Evolutionary conservation across 2,329 filamentous ascomycete genomes (phyloP).

Genomic region (Macrophomina pseudophaseolina): DNA sequence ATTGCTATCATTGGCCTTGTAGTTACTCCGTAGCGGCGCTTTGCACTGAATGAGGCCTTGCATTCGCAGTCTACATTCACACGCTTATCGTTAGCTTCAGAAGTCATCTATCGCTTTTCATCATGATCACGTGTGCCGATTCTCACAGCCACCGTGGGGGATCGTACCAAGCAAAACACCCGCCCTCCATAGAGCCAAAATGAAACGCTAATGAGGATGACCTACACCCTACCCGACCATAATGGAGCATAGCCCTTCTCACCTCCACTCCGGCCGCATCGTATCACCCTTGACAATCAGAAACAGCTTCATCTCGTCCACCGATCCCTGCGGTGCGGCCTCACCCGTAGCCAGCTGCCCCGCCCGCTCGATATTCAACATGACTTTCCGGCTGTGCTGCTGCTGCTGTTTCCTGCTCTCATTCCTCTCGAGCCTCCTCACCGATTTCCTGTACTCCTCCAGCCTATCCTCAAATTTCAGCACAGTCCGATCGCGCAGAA

Average conservation of each 20-base stretch:
- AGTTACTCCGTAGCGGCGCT: neutral
- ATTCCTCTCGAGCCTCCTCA: neutral
- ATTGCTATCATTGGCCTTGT: neutral
- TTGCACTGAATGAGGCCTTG: too few species aligned
- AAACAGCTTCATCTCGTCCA: neutral
- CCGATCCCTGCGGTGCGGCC: neutral
- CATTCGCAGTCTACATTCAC: too few species aligned
- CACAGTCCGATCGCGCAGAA: neutral
- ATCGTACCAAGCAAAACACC: neutral
- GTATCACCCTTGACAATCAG: constrained; percentile 10
- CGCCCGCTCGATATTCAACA: constrained; percentile 11
- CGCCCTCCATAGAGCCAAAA: too few species aligned
- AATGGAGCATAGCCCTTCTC: neutral
- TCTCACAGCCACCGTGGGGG: neutral
- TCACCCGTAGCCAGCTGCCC: neutral
- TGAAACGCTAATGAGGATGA: neutral
- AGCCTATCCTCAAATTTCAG: neutral
- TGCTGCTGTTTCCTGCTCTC: neutral
- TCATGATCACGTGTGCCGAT: too few species aligned
- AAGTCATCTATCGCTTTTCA: neutral
- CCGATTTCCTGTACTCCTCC: neutral
- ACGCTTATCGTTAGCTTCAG: neutral
- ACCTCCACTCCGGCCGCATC: constrained; percentile 10
- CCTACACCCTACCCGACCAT: neutral
- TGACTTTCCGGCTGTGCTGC: neutral